Evolutionary conservation across 306 rosid genomes (phyloP), one percentile per base, ranked within the genome.

Genomic region (Vigna nakashimae): DNA sequence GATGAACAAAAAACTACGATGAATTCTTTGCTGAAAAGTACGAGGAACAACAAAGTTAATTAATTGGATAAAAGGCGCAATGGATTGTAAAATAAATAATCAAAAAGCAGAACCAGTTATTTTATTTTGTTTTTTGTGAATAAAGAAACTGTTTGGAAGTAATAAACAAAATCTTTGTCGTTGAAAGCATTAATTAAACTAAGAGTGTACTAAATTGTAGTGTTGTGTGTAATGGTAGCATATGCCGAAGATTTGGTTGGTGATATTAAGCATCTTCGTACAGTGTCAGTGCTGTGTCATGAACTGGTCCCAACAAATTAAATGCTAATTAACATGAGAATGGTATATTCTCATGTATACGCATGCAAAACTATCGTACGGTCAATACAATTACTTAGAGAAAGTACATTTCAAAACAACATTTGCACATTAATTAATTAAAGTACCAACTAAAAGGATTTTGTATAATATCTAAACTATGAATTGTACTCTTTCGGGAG

Each of bases 191-290:
- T 60, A 57, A 30, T 10, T 22, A 24, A 56, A 11, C 5, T 26
- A 59, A 10, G 50, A 45, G 46, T 5, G 46, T 53, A 38, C 42
- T 45, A 45, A 67, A 62, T 46, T 75, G 9, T 13, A 48, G 62
- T 62, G 60, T 32, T 43, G 38, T 30, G 20, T 30, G 20, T 45
- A 71, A 58, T 59, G 76, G 5, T 59, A 82, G 86, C 91, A 88
- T 88, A 85, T 89, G 91, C 81, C 48, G 48, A 79, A 74, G 84
- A 84, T 48, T 17, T 87, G 84, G 90, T 92, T 90, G 92, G 94
- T 84, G 64, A 42, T 24, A 18, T 52, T 51, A n/a, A 70, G 93
- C 80, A 87, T 92, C 87, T 86, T 82, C 88, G 91, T 82, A 85
- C 90, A n/a, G 8, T 34, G 46, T 17, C 64, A 40, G 62, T 20